These are phyloP conservation scores for Ceraceosorus bombacis DNA, from an alignment of 1,284 basidiomycete genomes.

Conservation along the genomic window DNA sequence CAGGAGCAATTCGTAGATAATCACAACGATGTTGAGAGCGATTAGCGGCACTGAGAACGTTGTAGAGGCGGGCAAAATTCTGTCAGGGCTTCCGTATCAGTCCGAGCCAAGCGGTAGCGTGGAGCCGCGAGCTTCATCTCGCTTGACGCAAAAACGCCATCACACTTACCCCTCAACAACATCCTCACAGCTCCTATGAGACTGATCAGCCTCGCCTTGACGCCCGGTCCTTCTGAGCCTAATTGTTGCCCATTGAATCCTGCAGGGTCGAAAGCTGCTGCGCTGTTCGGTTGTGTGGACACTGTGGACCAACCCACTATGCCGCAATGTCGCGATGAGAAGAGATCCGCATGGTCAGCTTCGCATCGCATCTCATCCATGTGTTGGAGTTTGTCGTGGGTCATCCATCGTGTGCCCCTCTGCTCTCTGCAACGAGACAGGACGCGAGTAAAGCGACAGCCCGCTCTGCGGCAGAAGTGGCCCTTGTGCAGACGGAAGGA, in stretches of 20 bases:
- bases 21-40: slow-evolving; percentile 36
- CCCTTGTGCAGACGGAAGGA: too few relatives aligned
- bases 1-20: slow-evolving; percentile 26
- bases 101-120: background rate
- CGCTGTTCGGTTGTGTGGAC: background rate
- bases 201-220: slow-evolving; percentile 81
- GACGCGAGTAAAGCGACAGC: too few relatives aligned
- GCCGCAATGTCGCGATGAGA: background rate
- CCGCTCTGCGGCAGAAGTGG: too few relatives aligned
- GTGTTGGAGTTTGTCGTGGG: too few relatives aligned
- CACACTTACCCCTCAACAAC: slow-evolving; percentile 76
- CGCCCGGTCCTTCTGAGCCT: slow-evolving; percentile 48
- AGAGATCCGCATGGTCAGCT: too few relatives aligned
- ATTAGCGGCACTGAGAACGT: slow-evolving; percentile 23
- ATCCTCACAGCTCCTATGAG: slow-evolving; percentile 88
- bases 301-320: slow-evolving; percentile 79
- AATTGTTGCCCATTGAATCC: slow-evolving; percentile 16
- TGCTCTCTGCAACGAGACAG: too few relatives aligned
- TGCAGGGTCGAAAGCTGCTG: slow-evolving; percentile 17
- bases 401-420: too few relatives aligned
- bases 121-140: background rate
- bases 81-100: too few relatives aligned
- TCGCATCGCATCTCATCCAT: too few relatives aligned
- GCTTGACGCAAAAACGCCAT: background rate
- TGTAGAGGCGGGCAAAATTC: too few relatives aligned